Percentiles rank a stretch among this genome's conserved stretches.
These are phyloP conservation scores for Torulaspora gathmanii DNA, from an alignment of 805 yeast species.

Conservation along the genomic window DNA sequence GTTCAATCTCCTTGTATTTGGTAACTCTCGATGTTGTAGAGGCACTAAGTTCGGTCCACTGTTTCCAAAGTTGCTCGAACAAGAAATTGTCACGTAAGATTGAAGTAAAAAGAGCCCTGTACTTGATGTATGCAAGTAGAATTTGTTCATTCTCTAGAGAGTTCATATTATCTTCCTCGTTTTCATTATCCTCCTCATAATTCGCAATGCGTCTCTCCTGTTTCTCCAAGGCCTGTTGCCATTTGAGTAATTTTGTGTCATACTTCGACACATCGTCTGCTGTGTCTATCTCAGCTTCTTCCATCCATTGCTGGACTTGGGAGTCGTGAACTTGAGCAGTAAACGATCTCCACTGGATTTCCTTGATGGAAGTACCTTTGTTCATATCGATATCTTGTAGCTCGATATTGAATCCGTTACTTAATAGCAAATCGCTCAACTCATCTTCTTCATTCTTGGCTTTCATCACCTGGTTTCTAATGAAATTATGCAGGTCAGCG, in stretches of 20 bases:
- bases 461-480: slow-evolving; percentile 14
- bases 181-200: slow-evolving; percentile 38
- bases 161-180: slow-evolving; percentile 41
- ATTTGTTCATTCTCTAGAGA: slow-evolving; percentile 65
- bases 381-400: slow-evolving; percentile 18
- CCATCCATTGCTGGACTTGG: slow-evolving; percentile 60
- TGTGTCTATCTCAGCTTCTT: slow-evolving; percentile 38
- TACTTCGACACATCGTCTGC: slow-evolving; percentile 43
- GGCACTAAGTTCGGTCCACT: slow-evolving; percentile 26
- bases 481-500: slow-evolving; percentile 24
- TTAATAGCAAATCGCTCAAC: slow-evolving; percentile 39
- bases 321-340: slow-evolving; percentile 63
- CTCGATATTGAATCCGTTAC: slow-evolving; percentile 33
- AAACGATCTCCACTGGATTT: slow-evolving; percentile 55
- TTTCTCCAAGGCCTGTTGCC: slow-evolving; percentile 64
- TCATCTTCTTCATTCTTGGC: slow-evolving; percentile 28
- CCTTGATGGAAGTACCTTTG: slow-evolving; percentile 38
- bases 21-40: slow-evolving; percentile 26
- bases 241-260: slow-evolving; percentile 54
- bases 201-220: slow-evolving; percentile 51
- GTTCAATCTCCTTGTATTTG: slow-evolving; percentile 35
- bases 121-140: slow-evolving; percentile 68
- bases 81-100: slow-evolving; percentile 65
- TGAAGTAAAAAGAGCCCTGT: slow-evolving; percentile 58
- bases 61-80: slow-evolving; percentile 35